Evolutionary conservation across 345 rosid genomes (phyloP), one percentile per base, ranked within the genome.

Genomic region (Brassica rapa): DNA sequence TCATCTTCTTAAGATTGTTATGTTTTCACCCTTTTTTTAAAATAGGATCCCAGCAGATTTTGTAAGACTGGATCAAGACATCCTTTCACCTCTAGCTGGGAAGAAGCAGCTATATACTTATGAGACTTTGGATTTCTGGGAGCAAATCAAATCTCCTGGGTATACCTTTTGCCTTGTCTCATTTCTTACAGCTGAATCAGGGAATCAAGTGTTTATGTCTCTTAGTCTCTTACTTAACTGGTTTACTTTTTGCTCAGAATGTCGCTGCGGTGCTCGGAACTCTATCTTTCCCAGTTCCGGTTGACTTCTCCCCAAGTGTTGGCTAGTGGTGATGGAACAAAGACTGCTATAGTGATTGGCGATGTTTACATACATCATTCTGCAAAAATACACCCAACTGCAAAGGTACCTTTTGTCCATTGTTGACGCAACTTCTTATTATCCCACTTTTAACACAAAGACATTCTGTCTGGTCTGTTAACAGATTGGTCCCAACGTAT

Each of bases 141-240:
- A 94, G 82, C 98, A 94, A 85, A 88, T 94, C 39, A 94, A 94
- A 81, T 88, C 98, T 78, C 97, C 98, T 2, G 98, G 98, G 98
- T 93, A 80, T 82, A 85, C 56, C 8, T 66, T 32, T 15, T 49
- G 11, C 53, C 62, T 75, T 64, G 33, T 76, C 43, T 72, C 15
- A 11, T 43, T 59, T 37, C 16, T 35, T 32, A 23, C 39, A 37
- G 72, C 53, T 30, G 62, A 76, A 73, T 15, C 70, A 71, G 43
- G 4, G 10, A 8, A 43, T 43, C 6, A 55, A 29, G 30, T 75
- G 19, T 75, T 33, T 27, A 51, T 37, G 72, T 6, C 16, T 71
- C 67, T 51, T 33, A 37, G 72, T 6, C 16, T 71, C 67, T 51
- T 33, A 37, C 43, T 64, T 70, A 62, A 62, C 41, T 66, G 15